A percentile compares a stretch with the other conserved stretches of the same genome.
Evolutionary conservation across 2,329 filamentous ascomycete species (phyloP).

Genomic region (Emmonsia crescens): DNA sequence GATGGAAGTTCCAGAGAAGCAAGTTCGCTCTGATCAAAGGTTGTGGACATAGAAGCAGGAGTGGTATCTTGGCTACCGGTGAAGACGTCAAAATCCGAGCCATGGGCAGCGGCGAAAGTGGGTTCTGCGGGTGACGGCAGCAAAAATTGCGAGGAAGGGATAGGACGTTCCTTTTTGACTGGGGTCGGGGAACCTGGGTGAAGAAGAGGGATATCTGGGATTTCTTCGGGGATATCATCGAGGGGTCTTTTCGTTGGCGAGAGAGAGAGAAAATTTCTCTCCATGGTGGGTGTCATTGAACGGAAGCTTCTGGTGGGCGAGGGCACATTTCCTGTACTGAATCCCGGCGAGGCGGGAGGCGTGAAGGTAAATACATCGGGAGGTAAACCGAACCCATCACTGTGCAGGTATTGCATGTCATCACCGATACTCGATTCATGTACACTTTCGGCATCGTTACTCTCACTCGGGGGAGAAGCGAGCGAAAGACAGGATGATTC

Average conservation of each 20-base stretch:
- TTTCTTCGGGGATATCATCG: slow-evolving; percentile 23
- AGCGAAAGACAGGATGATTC: slow-evolving; percentile 28
- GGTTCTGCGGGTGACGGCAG: slow-evolving; percentile 29
- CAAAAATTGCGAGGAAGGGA: slow-evolving; percentile 21
- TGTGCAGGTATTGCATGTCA: slow-evolving; percentile 21
- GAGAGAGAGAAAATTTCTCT: slow-evolving; percentile 27
- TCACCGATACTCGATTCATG: slow-evolving; percentile 25
- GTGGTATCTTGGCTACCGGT: slow-evolving; percentile 25
- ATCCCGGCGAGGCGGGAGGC: slow-evolving; percentile 37
- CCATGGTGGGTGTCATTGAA: slow-evolving; percentile 30
- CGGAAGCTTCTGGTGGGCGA: slow-evolving; percentile 26
- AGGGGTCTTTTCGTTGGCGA: slow-evolving; percentile 24
- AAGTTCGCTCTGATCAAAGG: slow-evolving; percentile 21
- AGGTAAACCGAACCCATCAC: slow-evolving; percentile 25
- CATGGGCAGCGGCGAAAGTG: slow-evolving; percentile 24
- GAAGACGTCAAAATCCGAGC: slow-evolving; percentile 32
- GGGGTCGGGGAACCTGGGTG: slow-evolving; percentile 9
- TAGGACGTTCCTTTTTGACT: slow-evolving; percentile 7
- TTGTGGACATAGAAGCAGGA: slow-evolving; percentile 23
- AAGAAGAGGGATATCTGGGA: slow-evolving; percentile 20
- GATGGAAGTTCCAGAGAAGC: not conserved
- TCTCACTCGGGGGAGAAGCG: slow-evolving; percentile 31
- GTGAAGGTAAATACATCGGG: slow-evolving; percentile 37
- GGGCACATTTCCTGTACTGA: slow-evolving; percentile 28
- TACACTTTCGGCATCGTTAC: slow-evolving; percentile 31